These are phyloP conservation scores for Diatrype stigma DNA, from an alignment of 2,329 filamentous ascomycete species.

Conservation along the genomic window DNA sequence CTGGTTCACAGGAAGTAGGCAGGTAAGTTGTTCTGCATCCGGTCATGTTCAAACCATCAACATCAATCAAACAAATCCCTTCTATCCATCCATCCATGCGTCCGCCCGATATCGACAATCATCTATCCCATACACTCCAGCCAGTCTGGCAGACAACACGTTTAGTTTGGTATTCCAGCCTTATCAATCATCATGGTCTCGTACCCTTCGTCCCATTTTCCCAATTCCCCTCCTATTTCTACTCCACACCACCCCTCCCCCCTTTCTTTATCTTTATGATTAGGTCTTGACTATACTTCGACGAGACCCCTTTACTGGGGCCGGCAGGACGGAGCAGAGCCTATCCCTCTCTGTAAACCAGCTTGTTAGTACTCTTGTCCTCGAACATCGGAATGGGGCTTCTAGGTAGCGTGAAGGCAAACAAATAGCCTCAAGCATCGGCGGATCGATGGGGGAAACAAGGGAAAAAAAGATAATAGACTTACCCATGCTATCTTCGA, in stretches of 20 bases:
- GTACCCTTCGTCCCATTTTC: not conserved
- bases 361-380: slow-evolving; percentile 17
- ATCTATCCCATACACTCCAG: not conserved
- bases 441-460: too few species aligned
- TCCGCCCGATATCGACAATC: too few species aligned
- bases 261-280: not conserved
- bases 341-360: slow-evolving; percentile 47
- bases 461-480: slow-evolving; percentile 18
- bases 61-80: too few species aligned
- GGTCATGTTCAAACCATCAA: too few species aligned
- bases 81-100: too few species aligned
- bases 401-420: too few species aligned
- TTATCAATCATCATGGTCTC: not conserved
- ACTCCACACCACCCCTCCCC: not conserved
- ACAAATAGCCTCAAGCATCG: too few species aligned
- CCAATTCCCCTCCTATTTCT: not conserved
- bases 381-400: slow-evolving; percentile 4
- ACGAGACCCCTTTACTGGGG: slow-evolving; percentile 48
- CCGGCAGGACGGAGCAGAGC: slow-evolving; percentile 49
- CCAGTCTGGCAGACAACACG: not conserved
- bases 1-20: too few species aligned
- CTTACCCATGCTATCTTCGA: slow-evolving; percentile 75
- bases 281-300: slow-evolving; percentile 26
- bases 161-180: not conserved
- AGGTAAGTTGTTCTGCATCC: too few species aligned